Evolutionary conservation across 1,284 basidiomycete species (phyloP), one percentile per base, ranked within the genome.

Genomic region (Pseudozyma thailandica): DNA sequence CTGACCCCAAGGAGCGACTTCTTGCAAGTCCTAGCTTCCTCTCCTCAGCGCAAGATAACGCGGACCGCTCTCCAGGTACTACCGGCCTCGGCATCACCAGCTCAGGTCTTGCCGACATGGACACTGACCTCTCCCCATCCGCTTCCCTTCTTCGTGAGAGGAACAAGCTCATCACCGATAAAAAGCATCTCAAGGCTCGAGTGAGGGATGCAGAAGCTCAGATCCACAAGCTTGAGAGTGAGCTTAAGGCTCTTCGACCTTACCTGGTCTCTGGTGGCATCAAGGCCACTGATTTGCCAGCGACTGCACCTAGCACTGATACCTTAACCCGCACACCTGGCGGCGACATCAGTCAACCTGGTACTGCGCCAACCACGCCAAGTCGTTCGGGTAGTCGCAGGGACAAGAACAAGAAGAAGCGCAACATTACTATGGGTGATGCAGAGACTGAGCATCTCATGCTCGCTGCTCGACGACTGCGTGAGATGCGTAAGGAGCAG

Each of bases 361-460:
- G 53, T 47, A 65, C 57, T 3, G 60, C 60, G 15, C 65, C 71
- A 15, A 64, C 61, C 59, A 74, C 72, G 12, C 72, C 72, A 1
- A 69, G 54, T 35, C 71, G 71, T n/a, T 73, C 71, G 3, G 64
- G 60, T 48, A 61, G 65, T 37, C 60, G 64, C 28, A 63, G 44
- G 42, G 68, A 70, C 31, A 73, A 72, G 58, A 66, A 51, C 23
- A 45, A 63, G 25, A 62, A 63, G 46, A 74, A 70, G 48, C 68
- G 76, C 28, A 68, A 63, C 18, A 69, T 73, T 27, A 70, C 72
- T 18, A 83, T 85, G 81, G 84, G 84, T 28, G 84, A 85, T 65
- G 84, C 84, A 42, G 83, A 84, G 57, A 76, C 84, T 10, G 84
- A 85, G 55, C 83, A 84, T 38, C 76, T 85, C 15, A 73, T 85